Evolutionary conservation across 2,329 filamentous ascomycete genomes (phyloP).

Genomic region (Fusarium sp.): DNA sequence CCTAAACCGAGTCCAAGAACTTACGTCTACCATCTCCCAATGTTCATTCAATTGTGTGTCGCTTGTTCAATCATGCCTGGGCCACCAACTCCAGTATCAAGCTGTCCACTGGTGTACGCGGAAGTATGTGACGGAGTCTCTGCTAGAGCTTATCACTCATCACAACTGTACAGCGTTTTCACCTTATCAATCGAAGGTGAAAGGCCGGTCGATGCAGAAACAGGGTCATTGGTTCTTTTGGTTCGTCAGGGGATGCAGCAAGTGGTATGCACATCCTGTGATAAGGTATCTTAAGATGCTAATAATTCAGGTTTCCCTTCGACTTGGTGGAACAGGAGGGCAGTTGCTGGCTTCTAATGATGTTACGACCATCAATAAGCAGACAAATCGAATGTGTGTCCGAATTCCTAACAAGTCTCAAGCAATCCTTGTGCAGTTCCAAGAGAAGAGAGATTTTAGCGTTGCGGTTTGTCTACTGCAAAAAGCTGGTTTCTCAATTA

Average conservation of each 20-base stretch:
- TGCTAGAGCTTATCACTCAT: slow-evolving; percentile 39
- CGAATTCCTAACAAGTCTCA: slow-evolving; percentile 42
- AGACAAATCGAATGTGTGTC: slow-evolving; percentile 41
- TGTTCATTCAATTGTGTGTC: background rate
- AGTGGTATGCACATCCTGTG: slow-evolving; percentile 39
- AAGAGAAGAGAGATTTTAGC: slow-evolving; percentile 49
- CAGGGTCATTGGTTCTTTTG: slow-evolving; percentile 42
- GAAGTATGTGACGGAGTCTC: slow-evolving; percentile 44
- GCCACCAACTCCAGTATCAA: slow-evolving; percentile 47
- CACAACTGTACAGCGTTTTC: slow-evolving; percentile 34
- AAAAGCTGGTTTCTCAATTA: slow-evolving; percentile 47
- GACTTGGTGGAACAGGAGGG: slow-evolving; percentile 44
- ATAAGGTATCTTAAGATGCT: background rate
- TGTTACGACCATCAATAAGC: slow-evolving; percentile 39
- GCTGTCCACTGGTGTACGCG: slow-evolving; percentile 46
- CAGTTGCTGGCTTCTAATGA: slow-evolving; percentile 18
- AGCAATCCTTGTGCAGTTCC: slow-evolving; percentile 45
- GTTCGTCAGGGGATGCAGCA: slow-evolving; percentile 40
- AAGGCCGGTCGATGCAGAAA: slow-evolving; percentile 16
- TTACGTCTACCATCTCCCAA: too few relatives aligned
- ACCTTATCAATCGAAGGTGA: slow-evolving; percentile 48
- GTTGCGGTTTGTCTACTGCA: slow-evolving; percentile 49
- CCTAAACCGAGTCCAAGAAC: background rate
- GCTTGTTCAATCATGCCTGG: slow-evolving; percentile 38
- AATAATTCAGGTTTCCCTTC: slow-evolving; percentile 45